A percentile compares a stretch with the other conserved stretches of the same genome.
Evolutionary conservation across 163 green algal species (phyloP).

Genomic region (Chlamydomonas reinhardtii): DNA sequence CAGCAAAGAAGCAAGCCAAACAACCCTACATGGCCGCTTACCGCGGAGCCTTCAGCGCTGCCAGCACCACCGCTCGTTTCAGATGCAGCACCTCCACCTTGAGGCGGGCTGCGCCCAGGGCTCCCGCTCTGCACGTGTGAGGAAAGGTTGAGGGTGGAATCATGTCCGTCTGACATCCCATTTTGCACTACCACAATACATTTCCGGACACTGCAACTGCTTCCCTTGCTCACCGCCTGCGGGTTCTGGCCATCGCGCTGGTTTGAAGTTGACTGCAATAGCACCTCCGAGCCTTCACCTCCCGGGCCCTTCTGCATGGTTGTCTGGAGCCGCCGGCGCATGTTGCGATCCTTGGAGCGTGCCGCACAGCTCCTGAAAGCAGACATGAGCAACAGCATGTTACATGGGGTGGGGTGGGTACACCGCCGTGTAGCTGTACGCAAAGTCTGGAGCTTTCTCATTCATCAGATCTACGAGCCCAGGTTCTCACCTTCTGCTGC

Average conservation of each 20-base stretch:
- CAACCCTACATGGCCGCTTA: too few relatives aligned
- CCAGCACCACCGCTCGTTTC: neutral
- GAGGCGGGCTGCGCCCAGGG: neutral
- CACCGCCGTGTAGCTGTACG: too few relatives aligned
- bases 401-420: neutral
- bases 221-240: neutral
- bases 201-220: too few relatives aligned
- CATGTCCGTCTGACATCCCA: too few relatives aligned
- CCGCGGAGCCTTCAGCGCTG: neutral
- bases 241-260: neutral
- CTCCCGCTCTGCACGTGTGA: slow-evolving; percentile 26
- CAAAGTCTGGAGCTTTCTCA: too few relatives aligned
- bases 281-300: neutral
- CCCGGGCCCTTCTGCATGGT: slow-evolving; percentile 20
- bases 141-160: neutral
- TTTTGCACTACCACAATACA: too few relatives aligned
- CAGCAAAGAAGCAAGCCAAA: neutral
- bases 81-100: neutral
- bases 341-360: slow-evolving; percentile 47
- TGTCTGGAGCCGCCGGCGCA: slow-evolving; percentile 34
- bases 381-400: neutral
- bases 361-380: slow-evolving; percentile 38
- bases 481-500: slow-evolving; percentile 8
- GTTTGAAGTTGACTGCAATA: neutral
- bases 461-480: too few relatives aligned